These are phyloP conservation scores for Blastocystis sp. DNA, from an alignment of 352 stramenopile species.

Conservation along the genomic window DNA sequence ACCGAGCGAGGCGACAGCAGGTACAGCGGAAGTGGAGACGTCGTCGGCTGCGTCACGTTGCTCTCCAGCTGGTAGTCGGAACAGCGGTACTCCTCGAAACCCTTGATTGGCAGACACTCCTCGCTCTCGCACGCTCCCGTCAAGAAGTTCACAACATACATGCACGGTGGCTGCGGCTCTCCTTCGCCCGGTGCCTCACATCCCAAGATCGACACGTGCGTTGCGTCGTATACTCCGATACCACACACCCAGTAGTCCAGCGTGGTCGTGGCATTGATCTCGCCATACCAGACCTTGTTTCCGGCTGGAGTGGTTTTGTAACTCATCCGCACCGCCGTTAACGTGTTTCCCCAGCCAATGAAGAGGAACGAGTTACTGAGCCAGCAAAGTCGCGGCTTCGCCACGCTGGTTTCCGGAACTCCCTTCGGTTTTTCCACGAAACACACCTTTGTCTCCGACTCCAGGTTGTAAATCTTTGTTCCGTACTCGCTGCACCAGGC, in stretches of 20 bases:
- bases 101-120: conserved; percentile 26
- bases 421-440: conserved; percentile 17
- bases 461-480: conserved; percentile 31
- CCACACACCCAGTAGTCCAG: conserved; percentile 21
- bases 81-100: neutral
- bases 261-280: neutral
- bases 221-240: neutral
- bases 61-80: conserved; percentile 20
- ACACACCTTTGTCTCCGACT: conserved; percentile 12
- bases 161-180: neutral
- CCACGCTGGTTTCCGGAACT: neutral
- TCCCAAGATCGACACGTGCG: neutral
- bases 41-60: neutral
- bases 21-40: neutral
- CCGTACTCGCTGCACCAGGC: conserved; percentile 47
- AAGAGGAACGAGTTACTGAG: neutral
- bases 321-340: neutral
- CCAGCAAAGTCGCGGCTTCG: conserved; percentile 15
- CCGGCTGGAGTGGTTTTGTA: neutral
- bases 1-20: neutral
- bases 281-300: conserved; percentile 30
- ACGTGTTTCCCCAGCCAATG: conserved; percentile 4
- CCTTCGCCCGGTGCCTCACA: neutral
- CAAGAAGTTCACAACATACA: neutral
- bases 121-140: neutral